phyloP scores from a whole-genome alignment of 257 asterid species.

The Lithospermum erythrorhizon region DNA sequence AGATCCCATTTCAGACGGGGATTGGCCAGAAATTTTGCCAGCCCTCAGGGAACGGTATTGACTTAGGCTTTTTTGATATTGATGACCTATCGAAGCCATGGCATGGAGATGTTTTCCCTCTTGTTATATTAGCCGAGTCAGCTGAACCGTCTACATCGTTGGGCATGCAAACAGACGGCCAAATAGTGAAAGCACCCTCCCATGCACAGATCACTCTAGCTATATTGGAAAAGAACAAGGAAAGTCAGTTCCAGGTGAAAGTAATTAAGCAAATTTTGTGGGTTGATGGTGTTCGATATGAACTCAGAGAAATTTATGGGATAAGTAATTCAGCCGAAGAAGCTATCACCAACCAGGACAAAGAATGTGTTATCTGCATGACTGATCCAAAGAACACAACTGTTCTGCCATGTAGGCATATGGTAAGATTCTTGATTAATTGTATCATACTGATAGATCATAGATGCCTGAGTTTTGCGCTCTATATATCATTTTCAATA shows the following conservation, averaged over 20 bases:
- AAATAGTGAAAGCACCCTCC: conserved; percentile 18
- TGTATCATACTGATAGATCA: conserved; percentile 1
- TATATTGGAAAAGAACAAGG: conserved; percentile 43
- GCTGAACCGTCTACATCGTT: conserved; percentile 16
- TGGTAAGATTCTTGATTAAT: conserved; percentile 42
- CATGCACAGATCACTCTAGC: conserved; percentile 86
- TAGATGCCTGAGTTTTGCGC: not conserved
- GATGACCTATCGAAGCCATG: conserved; percentile 71
- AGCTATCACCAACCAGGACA: conserved; percentile 40
- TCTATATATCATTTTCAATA: not conserved
- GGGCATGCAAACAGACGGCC: conserved; percentile 18
- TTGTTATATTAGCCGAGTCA: conserved; percentile 69
- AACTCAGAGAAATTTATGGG: conserved; percentile 82
- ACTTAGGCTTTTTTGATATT: conserved; percentile 69
- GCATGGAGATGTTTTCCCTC: conserved; percentile 67
- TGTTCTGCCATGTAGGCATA: conserved; percentile 90
- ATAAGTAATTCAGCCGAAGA: conserved; percentile 44
- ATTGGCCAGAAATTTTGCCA: conserved; percentile 21
- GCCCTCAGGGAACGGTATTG: conserved; percentile 88
- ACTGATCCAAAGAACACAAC: conserved; percentile 83
- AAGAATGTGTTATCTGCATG: conserved; percentile 93
- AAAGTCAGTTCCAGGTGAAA: conserved; percentile 45
- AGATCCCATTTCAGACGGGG: no score
- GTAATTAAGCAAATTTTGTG: conserved; percentile 70
- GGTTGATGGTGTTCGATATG: conserved; percentile 73